A percentile compares a stretch with the other conserved stretches of the same genome.
Evolutionary conservation across 2,329 filamentous ascomycete genomes (phyloP).

Genomic region (Leptodontidium sp.): DNA sequence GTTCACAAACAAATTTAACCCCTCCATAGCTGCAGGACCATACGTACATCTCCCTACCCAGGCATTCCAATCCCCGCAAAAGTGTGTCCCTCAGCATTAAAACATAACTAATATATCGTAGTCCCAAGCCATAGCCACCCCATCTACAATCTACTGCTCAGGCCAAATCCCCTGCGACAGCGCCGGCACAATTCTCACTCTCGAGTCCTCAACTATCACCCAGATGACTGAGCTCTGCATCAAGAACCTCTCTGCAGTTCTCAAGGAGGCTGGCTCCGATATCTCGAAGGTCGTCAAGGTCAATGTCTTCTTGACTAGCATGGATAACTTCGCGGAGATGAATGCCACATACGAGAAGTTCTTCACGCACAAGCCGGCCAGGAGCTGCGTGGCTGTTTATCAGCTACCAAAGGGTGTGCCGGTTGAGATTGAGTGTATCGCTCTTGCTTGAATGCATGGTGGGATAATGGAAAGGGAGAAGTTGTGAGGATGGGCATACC

Average conservation of each 20-base stretch:
- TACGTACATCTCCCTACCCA: constrained; percentile 34
- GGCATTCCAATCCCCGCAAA: background rate
- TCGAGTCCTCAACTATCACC: constrained; percentile 66
- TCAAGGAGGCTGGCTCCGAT: constrained; percentile 81
- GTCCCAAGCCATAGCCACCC: constrained; percentile 73
- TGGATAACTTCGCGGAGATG: constrained; percentile 69
- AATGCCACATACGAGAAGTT: constrained; percentile 64
- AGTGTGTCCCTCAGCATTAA: too few species aligned
- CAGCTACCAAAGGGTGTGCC: constrained; percentile 87
- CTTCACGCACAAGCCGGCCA: constrained; percentile 86
- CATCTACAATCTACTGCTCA: constrained; percentile 71
- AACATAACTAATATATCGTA: constrained; percentile 43
- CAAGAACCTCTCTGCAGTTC: constrained; percentile 85
- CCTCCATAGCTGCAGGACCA: constrained; percentile 41
- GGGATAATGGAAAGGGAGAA: background rate
- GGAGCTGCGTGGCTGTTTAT: constrained; percentile 91
- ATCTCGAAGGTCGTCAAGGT: constrained; percentile 90
- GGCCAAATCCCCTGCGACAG: constrained; percentile 54
- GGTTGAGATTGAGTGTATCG: constrained; percentile 92
- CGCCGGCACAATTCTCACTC: constrained; percentile 45
- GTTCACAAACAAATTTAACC: constrained; percentile 13
- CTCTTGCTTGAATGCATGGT: constrained; percentile 61
- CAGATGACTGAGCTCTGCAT: constrained; percentile 73
- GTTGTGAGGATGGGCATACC: background rate
- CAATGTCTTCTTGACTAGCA: constrained; percentile 78